Evolutionary conservation across 1,139 yeast genomes (phyloP).

Genomic region (Suhomyces atakaporum): DNA sequence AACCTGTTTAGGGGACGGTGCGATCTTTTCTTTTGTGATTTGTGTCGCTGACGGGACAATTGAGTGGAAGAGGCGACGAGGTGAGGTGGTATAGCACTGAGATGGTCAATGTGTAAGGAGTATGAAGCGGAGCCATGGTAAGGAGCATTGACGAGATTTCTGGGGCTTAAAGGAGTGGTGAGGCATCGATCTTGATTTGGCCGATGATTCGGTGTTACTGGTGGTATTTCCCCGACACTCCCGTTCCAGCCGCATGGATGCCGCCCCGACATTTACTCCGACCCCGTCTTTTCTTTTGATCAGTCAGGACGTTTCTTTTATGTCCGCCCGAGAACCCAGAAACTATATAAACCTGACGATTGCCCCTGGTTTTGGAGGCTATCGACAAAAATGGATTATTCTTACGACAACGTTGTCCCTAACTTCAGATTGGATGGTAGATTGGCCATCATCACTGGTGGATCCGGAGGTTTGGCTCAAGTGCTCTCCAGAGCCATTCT

Average conservation of each 20-base stretch:
- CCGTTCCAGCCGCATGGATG: slow-evolving; percentile 4
- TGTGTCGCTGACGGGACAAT: too few species aligned
- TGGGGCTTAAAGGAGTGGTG: too few species aligned
- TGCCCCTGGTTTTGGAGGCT: too few species aligned
- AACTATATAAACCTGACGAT: slow-evolving; percentile 3
- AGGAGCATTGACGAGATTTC: too few species aligned
- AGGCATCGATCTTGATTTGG: neutral
- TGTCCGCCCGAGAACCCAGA: neutral
- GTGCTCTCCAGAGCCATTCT: slow-evolving; percentile 68
- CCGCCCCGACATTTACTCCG: slow-evolving; percentile 7
- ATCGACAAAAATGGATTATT: slow-evolving; percentile 20
- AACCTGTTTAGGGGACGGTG: too few species aligned
- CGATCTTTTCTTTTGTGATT: too few species aligned
- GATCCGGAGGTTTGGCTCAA: slow-evolving; percentile 77
- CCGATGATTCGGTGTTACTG: too few species aligned
- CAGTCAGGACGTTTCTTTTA: slow-evolving; percentile 7
- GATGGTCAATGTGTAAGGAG: too few species aligned
- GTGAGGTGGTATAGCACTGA: too few species aligned
- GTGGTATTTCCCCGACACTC: neutral
- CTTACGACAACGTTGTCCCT: slow-evolving; percentile 51
- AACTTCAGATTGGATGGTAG: slow-evolving; percentile 69
- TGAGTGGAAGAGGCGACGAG: too few species aligned
- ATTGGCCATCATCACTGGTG: slow-evolving; percentile 77
- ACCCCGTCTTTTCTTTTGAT: slow-evolving; percentile 3
- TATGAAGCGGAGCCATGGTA: too few species aligned